Evolutionary conservation across 148 eudicot species (phyloP).

Genomic region (Polygonum maritimum): DNA sequence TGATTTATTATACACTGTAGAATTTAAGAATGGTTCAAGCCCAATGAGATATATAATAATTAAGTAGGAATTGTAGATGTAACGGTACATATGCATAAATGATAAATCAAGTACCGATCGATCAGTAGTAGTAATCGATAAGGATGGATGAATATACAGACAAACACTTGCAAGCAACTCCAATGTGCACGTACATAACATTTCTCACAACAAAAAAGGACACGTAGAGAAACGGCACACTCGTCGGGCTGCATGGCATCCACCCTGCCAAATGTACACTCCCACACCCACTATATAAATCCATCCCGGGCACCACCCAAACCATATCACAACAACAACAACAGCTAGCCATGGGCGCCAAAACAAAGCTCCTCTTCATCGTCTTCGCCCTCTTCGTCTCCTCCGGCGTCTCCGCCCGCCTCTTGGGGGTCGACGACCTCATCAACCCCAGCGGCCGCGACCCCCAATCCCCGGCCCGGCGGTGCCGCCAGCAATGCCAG

Average conservation of each 20-base stretch:
- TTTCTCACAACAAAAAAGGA: neutral
- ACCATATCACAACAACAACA: neutral
- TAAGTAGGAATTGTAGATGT: no score
- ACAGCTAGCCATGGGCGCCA: neutral
- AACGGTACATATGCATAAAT: no score
- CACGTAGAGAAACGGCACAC: neutral
- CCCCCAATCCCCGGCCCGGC: neutral
- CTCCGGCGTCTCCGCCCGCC: slow-evolving; percentile 11
- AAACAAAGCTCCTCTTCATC: slow-evolving; percentile 6
- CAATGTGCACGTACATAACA: neutral
- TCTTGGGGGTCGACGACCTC: slow-evolving; percentile 1
- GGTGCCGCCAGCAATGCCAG: slow-evolving; percentile 8
- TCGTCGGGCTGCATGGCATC: slow-evolving; percentile 1
- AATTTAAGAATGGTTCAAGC: no score
- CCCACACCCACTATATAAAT: neutral
- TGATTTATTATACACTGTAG: no score
- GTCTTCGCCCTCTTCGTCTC: neutral
- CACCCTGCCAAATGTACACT: slow-evolving; percentile 9
- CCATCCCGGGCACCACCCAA: neutral
- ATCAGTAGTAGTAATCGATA: no score
- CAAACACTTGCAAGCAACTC: no score
- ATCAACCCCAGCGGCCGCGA: neutral
- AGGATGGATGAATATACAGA: no score
- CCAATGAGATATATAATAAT: no score
- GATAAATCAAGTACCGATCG: no score